Evolutionary conservation across 116 monocot genomes (phyloP).

Genomic region (Cymodocea nodosa): DNA sequence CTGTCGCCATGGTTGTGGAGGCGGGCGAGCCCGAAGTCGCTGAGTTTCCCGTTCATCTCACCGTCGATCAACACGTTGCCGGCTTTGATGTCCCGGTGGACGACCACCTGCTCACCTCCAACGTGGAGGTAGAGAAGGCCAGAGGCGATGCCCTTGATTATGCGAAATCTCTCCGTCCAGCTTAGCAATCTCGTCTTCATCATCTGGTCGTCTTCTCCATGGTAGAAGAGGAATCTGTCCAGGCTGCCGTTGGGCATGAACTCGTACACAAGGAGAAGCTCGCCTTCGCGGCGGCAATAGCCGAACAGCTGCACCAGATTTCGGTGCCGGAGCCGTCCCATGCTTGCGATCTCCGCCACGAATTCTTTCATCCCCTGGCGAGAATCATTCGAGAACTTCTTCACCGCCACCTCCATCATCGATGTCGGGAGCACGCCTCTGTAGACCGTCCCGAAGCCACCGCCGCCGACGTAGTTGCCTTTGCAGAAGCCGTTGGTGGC

Average conservation of each 20-base stretch:
- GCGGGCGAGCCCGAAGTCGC: constrained; percentile 27
- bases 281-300: constrained; percentile 9
- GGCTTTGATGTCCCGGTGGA: constrained; percentile 30
- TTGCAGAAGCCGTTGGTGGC: constrained; percentile 3
- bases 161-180: constrained; percentile 2
- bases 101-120: constrained; percentile 13
- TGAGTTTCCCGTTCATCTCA: constrained; percentile 5
- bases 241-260: constrained; percentile 17
- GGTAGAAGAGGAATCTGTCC: constrained; percentile 6
- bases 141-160: constrained; percentile 10
- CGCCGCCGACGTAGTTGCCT: background rate
- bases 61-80: constrained; percentile 17
- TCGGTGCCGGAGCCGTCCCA: constrained; percentile 27
- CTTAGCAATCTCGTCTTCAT: background rate
- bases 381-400: constrained; percentile 7
- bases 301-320: constrained; percentile 13
- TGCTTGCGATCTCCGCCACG: constrained; percentile 19
- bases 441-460: constrained; percentile 3
- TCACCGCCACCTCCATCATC: constrained; percentile 3
- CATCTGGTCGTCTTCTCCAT: background rate
- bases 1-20: constrained; percentile 20
- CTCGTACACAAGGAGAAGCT: constrained; percentile 11
- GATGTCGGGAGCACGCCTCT: background rate
- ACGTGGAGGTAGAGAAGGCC: constrained; percentile 13
- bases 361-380: constrained; percentile 19